Percentiles rank a stretch among this genome's conserved stretches.
Evolutionary conservation across 192 early-diverging fungal species (phyloP).

Genomic region (Coemansia erecta): DNA sequence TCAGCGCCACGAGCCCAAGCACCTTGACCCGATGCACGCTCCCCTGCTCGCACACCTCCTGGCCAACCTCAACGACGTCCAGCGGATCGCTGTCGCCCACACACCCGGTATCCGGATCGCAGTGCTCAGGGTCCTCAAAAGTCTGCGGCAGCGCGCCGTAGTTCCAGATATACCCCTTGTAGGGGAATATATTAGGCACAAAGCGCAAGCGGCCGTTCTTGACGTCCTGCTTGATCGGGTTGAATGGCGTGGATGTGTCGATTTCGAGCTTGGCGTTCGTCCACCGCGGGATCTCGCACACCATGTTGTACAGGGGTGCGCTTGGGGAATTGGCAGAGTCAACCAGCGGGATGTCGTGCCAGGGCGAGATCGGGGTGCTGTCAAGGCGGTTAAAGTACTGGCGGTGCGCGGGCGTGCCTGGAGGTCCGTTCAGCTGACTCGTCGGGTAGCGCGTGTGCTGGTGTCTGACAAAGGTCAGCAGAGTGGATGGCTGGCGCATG

Average conservation of each 20-base stretch:
- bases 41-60: slow-evolving; percentile 82
- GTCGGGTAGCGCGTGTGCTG: slow-evolving; percentile 13
- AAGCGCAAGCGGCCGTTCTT: slow-evolving; percentile 98
- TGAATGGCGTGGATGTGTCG: slow-evolving; percentile 86
- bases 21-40: slow-evolving; percentile 99
- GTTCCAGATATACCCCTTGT: slow-evolving; percentile 99
- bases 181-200: slow-evolving; percentile 97
- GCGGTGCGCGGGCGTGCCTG: slow-evolving; percentile 21
- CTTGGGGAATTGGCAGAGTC: slow-evolving; percentile 56
- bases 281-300: slow-evolving; percentile 98
- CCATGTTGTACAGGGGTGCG: slow-evolving; percentile 89
- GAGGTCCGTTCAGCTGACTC: slow-evolving; percentile 18
- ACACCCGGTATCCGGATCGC: slow-evolving; percentile 91
- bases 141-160: slow-evolving; percentile 99
- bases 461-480: slow-evolving; percentile 1
- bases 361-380: slow-evolving; percentile 78
- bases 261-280: slow-evolving; percentile 97
- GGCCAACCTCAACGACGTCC: slow-evolving; percentile 97
- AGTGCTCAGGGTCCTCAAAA: slow-evolving; percentile 94
- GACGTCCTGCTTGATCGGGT: slow-evolving; percentile 98
- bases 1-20: slow-evolving; percentile 95
- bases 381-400: slow-evolving; percentile 61
- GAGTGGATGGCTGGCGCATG: neutral
- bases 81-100: slow-evolving; percentile 97
- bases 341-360: slow-evolving; percentile 96